Evolutionary conservation across 163 green algal species (phyloP).

Genomic region (Scenedesmus sp.): DNA sequence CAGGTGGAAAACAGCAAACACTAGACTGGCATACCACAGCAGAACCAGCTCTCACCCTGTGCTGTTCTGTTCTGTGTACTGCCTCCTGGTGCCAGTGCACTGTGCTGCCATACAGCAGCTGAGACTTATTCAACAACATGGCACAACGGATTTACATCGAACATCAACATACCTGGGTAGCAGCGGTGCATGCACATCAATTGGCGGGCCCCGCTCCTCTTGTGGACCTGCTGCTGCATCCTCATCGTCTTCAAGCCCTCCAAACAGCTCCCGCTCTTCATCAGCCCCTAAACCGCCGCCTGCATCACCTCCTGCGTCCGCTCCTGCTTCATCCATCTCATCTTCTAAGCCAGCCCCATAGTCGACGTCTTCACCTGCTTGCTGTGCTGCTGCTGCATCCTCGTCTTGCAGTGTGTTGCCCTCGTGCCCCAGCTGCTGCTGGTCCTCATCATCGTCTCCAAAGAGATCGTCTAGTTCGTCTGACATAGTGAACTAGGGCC

Average conservation of each 20-base stretch:
- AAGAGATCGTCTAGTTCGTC: constrained; percentile 52
- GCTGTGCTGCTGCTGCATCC: neutral
- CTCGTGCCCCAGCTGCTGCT: constrained; percentile 32
- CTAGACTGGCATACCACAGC: neutral
- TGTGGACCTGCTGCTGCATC: constrained; percentile 17
- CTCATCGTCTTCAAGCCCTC: constrained; percentile 28
- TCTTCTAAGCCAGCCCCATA: constrained; percentile 26
- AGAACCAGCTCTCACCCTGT: neutral
- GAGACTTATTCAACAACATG: neutral
- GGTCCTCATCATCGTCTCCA: constrained; percentile 27
- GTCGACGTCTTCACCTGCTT: constrained; percentile 11
- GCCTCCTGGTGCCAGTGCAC: too few relatives aligned
- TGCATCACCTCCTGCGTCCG: constrained; percentile 14
- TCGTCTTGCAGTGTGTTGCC: neutral
- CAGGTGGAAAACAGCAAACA: neutral
- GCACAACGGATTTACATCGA: neutral
- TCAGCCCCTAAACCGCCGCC: neutral
- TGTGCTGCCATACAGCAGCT: neutral
- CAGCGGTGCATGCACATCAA: constrained; percentile 63
- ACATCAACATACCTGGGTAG: constrained; percentile 28
- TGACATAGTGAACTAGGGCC: neutral
- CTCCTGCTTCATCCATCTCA: constrained; percentile 22
- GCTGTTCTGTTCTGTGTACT: neutral
- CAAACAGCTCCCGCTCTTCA: constrained; percentile 48
- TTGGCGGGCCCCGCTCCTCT: constrained; percentile 59